Conservation (phyloP, 2,329 filamentous ascomycete genomes). For the Penicillium thymicola region DNA sequence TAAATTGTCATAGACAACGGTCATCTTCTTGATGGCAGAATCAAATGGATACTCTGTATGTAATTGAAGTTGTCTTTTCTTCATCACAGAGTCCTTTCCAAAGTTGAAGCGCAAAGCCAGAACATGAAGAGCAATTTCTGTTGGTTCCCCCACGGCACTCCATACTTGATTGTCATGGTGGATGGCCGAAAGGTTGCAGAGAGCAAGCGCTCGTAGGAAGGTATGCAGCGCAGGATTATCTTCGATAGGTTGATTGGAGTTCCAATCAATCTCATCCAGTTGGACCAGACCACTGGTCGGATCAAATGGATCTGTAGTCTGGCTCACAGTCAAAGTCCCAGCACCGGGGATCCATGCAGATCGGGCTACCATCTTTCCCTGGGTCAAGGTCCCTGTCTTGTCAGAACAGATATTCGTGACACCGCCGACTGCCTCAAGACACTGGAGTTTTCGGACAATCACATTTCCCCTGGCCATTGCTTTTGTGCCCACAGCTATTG, state of each 20-base stretch:
- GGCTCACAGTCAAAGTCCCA: slow-evolving; percentile 52
- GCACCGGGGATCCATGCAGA: slow-evolving; percentile 56
- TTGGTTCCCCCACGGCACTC: slow-evolving; percentile 61
- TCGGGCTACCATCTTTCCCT: slow-evolving; percentile 59
- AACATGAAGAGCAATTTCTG: slow-evolving; percentile 65
- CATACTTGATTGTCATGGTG: slow-evolving; percentile 45
- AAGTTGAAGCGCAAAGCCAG: slow-evolving; percentile 60
- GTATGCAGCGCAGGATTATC: slow-evolving; percentile 43
- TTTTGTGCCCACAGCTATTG: slow-evolving; percentile 56
- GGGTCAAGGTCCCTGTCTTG: slow-evolving; percentile 55
- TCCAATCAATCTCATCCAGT: slow-evolving; percentile 34
- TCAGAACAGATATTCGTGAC: slow-evolving; percentile 59
- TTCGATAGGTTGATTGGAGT: slow-evolving; percentile 22
- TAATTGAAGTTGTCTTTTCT: slow-evolving; percentile 15
- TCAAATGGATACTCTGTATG: slow-evolving; percentile 63
- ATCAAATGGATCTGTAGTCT: slow-evolving; percentile 54
- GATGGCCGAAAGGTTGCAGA: slow-evolving; percentile 55
- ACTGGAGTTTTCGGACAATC: slow-evolving; percentile 53
- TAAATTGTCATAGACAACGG: slow-evolving; percentile 53
- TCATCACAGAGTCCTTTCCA: slow-evolving; percentile 47
- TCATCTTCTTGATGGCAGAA: slow-evolving; percentile 64
- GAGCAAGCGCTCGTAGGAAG: slow-evolving; percentile 53
- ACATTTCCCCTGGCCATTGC: slow-evolving; percentile 53
- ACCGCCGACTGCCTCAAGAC: slow-evolving; percentile 56
- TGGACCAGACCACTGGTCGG: slow-evolving; percentile 52